A percentile compares a stretch with the other conserved stretches of the same genome.
Conservation (phyloP, 257 asterid species). For the Paulownia fortunei region DNA sequence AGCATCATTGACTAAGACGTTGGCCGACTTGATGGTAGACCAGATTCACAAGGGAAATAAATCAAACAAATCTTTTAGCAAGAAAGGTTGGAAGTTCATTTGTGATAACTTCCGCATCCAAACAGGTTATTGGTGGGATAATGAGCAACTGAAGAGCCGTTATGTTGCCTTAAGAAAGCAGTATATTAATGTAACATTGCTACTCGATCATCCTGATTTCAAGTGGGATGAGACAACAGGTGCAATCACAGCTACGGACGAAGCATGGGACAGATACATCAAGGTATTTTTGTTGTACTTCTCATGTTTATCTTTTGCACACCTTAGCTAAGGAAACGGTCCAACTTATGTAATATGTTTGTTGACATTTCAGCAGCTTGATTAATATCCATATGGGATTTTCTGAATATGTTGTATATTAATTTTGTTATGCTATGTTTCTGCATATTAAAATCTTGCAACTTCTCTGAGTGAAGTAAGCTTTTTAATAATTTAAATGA, state of each 20-base stretch:
- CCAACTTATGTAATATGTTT: background rate
- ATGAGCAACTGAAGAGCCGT: slow-evolving; percentile 76
- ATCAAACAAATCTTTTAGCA: slow-evolving; percentile 65
- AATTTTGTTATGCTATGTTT: background rate
- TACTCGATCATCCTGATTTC: slow-evolving; percentile 65
- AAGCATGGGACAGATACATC: slow-evolving; percentile 74
- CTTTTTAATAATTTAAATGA: background rate
- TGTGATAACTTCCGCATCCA: slow-evolving; percentile 70
- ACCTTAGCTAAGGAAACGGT: background rate
- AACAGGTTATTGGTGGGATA: slow-evolving; percentile 79
- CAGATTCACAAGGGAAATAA: slow-evolving; percentile 65
- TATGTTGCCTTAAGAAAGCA: slow-evolving; percentile 71
- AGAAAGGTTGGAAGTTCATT: slow-evolving; percentile 77
- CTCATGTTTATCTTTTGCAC: background rate
- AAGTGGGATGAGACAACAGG: slow-evolving; percentile 72
- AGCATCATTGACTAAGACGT: slow-evolving; percentile 53
- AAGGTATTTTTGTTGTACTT: slow-evolving; percentile 43
- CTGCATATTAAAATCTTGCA: background rate
- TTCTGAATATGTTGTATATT: background rate
- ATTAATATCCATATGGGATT: background rate
- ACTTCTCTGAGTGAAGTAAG: background rate
- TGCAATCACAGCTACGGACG: slow-evolving; percentile 59
- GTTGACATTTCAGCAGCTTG: background rate
- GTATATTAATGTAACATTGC: slow-evolving; percentile 47
- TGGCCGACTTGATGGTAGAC: slow-evolving; percentile 74